Percentiles rank a stretch among this genome's conserved stretches.
Evolutionary conservation across 257 asterid species (phyloP).

Genomic region (Solanum bukasovii): DNA sequence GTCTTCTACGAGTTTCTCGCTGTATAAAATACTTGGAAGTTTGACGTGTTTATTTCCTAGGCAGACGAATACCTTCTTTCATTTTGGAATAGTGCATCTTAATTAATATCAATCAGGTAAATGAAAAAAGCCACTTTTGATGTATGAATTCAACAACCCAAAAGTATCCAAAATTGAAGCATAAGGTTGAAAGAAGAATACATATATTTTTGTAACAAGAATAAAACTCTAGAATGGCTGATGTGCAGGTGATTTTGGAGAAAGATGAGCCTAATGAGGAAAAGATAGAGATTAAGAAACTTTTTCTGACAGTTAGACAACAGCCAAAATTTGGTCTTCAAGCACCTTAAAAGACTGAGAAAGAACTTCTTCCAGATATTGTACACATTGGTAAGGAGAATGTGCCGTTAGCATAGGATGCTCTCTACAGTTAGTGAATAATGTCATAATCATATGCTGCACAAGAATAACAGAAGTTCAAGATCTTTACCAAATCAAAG

Average conservation of each 20-base stretch:
- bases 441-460: neutral
- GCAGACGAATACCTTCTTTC: neutral
- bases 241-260: neutral
- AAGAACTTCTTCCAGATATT: neutral
- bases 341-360: neutral
- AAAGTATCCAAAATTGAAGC: neutral
- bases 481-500: conserved; percentile 48
- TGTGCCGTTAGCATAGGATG: neutral
- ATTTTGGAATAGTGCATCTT: neutral
- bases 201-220: neutral
- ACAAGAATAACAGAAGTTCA: neutral
- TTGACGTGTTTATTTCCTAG: neutral
- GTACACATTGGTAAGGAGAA: neutral
- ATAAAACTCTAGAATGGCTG: neutral
- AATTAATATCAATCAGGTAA: neutral
- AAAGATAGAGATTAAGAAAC: neutral
- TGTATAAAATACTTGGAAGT: neutral
- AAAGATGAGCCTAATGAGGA: neutral
- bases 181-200: neutral
- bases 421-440: neutral
- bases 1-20: neutral
- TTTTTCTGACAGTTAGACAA: neutral
- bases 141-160: neutral
- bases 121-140: neutral
- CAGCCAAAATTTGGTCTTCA: neutral